Conservation (phyloP, 2,329 filamentous ascomycete genomes). For the Lojkania enalia region DNA sequence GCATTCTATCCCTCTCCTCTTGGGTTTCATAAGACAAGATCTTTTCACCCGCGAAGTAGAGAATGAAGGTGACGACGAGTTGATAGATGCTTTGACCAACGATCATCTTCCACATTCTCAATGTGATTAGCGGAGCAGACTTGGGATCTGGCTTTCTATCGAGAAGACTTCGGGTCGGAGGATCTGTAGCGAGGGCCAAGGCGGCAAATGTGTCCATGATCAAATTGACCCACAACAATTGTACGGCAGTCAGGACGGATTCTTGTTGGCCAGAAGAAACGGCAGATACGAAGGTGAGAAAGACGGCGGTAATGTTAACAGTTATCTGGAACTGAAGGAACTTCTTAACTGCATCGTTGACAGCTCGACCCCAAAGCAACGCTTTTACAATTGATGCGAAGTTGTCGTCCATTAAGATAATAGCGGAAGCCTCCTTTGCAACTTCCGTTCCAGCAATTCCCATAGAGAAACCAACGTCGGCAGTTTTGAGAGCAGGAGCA, state of each 20-base stretch:
- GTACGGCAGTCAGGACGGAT: constrained; percentile 84
- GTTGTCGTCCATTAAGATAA: constrained; percentile 87
- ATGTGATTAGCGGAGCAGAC: constrained; percentile 75
- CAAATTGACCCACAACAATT: constrained; percentile 93
- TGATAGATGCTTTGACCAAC: constrained; percentile 90
- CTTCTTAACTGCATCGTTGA: constrained; percentile 49
- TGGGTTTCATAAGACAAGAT: constrained; percentile 61
- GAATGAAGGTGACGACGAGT: constrained; percentile 73
- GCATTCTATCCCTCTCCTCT: constrained; percentile 56
- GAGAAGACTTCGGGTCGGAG: constrained; percentile 79
- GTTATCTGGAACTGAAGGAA: constrained; percentile 68
- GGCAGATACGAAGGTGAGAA: constrained; percentile 84
- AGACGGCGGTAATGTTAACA: constrained; percentile 89
- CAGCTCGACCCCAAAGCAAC: constrained; percentile 69
- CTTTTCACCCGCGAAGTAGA: constrained; percentile 72
- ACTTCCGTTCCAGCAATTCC: constrained; percentile 82
- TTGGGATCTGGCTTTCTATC: constrained; percentile 79
- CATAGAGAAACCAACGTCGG: constrained; percentile 85
- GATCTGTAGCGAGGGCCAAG: constrained; percentile 84
- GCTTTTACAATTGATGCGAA: constrained; percentile 86
- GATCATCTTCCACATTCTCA: constrained; percentile 80
- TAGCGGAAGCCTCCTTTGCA: constrained; percentile 81
- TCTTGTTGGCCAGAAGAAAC: constrained; percentile 69
- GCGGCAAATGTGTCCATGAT: constrained; percentile 98
- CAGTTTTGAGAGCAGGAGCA: constrained; percentile 77